phyloP scores from a whole-genome alignment of 352 stramenopile species.

The Globisporangium viniferum region DNA sequence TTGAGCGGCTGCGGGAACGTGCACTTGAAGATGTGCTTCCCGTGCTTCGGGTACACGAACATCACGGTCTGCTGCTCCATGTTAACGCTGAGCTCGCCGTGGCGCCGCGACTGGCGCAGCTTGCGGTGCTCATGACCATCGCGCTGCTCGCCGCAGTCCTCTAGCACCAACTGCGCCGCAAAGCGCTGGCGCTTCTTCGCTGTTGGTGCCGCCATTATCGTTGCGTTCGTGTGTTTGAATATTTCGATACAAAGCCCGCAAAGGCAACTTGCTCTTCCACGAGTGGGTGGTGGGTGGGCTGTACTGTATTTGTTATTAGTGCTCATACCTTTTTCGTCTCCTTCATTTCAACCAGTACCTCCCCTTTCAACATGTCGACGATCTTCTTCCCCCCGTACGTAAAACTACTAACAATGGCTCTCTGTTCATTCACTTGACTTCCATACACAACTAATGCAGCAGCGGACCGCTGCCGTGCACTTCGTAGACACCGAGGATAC shows the following conservation, averaged over 20 bases:
- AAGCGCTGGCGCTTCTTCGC: constrained; percentile 10
- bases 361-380: not conserved
- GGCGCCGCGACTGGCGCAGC: constrained; percentile 33
- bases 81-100: constrained; percentile 39
- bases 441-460: constrained; percentile 16
- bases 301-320: constrained; percentile 11
- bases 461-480: constrained; percentile 39
- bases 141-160: not conserved
- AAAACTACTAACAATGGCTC: not conserved
- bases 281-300: not conserved
- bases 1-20: constrained; percentile 55
- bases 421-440: not conserved
- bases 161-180: constrained; percentile 14
- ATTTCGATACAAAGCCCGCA: not conserved
- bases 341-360: not conserved
- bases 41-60: constrained; percentile 42
- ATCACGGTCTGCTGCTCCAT: constrained; percentile 29
- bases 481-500: constrained; percentile 50
- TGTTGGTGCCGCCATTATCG: not conserved
- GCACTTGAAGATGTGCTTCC: constrained; percentile 32
- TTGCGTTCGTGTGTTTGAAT: not conserved
- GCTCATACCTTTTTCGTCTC: not conserved
- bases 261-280: not conserved
- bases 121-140: not conserved
- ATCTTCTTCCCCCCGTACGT: not conserved